Conservation (phyloP, 2,329 filamentous ascomycete species). For the Paecilomyces variotii region DNA sequence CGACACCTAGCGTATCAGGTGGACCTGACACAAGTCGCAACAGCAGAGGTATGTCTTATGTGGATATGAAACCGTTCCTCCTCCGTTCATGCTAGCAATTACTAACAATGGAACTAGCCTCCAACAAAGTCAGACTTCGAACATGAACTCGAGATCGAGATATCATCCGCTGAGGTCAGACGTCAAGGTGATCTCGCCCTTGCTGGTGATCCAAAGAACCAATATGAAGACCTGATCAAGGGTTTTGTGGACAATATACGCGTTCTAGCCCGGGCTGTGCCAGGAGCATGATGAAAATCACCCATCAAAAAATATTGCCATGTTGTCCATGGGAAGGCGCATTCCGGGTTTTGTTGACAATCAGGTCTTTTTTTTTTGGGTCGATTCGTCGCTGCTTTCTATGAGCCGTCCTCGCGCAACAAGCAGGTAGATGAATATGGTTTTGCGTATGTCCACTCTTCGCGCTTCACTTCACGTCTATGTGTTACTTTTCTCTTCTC, state of each 20-base stretch:
- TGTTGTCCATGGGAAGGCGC: neutral
- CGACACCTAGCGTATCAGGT: constrained; percentile 80
- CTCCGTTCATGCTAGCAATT: neutral
- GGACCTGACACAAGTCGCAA: constrained; percentile 84
- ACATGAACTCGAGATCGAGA: constrained; percentile 43
- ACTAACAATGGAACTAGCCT: constrained; percentile 12
- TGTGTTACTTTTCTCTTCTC: neutral
- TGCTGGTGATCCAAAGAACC: constrained; percentile 29
- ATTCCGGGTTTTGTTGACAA: neutral
- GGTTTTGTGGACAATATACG: constrained; percentile 44
- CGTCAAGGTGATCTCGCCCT: constrained; percentile 36
- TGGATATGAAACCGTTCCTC: neutral
- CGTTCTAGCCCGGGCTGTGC: constrained; percentile 35
- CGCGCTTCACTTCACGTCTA: neutral
- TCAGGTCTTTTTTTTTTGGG: neutral
- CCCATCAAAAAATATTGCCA: neutral
- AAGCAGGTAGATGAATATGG: neutral
- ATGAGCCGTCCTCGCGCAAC: neutral
- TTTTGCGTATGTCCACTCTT: neutral
- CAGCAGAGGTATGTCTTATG: constrained; percentile 32
- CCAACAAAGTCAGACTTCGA: constrained; percentile 33
- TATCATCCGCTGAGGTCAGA: constrained; percentile 38
- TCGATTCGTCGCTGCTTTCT: neutral
- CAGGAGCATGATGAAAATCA: constrained; percentile 14
- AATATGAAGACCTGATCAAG: constrained; percentile 40